These are phyloP conservation scores for Marsdenia floribunda DNA, from an alignment of 257 asterid genomes.

Conservation along the genomic window DNA sequence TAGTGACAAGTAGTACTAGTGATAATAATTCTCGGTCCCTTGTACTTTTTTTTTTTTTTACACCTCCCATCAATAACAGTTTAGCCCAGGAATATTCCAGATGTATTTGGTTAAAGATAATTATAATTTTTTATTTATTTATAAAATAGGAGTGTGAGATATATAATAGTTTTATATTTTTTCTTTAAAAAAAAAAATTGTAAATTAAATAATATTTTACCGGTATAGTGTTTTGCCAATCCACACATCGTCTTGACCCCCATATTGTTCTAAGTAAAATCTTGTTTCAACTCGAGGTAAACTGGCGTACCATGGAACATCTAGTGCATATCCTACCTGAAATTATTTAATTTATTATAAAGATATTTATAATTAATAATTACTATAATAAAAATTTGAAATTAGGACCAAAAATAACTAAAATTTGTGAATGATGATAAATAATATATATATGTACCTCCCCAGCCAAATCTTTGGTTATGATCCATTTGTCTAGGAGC, in stretches of 20 bases:
- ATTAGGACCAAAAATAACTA: neutral
- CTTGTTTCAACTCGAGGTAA: slow-evolving; percentile 76
- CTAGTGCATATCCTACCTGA: slow-evolving; percentile 76
- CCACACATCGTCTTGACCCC: slow-evolving; percentile 92
- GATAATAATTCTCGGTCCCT: no score
- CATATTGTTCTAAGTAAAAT: slow-evolving; percentile 69
- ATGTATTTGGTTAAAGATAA: no score
- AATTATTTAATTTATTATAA: neutral
- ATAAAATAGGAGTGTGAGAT: no score
- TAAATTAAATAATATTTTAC: slow-evolving; percentile 20
- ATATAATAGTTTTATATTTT: no score
- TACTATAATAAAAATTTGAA: slow-evolving; percentile 4
- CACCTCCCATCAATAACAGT: no score
- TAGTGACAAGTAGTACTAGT: no score
- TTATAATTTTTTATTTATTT: no score
- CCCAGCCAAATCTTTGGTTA: slow-evolving; percentile 80
- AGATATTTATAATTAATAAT: neutral
- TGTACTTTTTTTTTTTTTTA: no score
- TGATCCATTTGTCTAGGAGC: slow-evolving; percentile 85
- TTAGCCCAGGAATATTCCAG: no score
- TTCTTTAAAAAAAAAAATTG: no score
- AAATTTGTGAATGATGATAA: no score
- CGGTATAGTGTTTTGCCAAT: slow-evolving; percentile 90
- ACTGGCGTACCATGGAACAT: slow-evolving; percentile 75
- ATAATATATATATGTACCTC: slow-evolving; percentile 78